Base-by-base conservation (phyloP, 495 filamentous ascomycete species). In the Bryoglossum gracile region DNA sequence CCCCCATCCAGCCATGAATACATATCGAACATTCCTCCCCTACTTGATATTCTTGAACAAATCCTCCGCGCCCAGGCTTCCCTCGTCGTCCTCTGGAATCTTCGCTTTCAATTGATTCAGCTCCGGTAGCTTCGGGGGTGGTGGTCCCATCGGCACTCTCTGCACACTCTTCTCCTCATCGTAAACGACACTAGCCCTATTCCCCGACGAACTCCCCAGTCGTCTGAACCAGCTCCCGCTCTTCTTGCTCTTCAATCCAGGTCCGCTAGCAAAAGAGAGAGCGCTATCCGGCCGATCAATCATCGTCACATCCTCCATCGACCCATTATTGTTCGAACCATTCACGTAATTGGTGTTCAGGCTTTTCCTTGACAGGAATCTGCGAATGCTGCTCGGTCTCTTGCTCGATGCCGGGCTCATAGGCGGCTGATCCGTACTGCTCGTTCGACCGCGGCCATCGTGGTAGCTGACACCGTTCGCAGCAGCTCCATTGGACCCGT, bases 111-210 rank as follows among this genome's bases (percentile, higher is more conserved):
- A 63, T 25, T 67, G 68, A 51, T 63, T 70, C 49, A 81, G 66
- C 48, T 82, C 76, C 38, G 78, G 78, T 33, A 82, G 70, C 66
- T 72, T 79, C 14, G 78, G 78, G 10, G 78, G 76, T 37, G 78
- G 78, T 10, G 73, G 68, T 34, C 68, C 68, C 42, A 43, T 43
- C 8, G 49, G 42, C 13, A 38, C 30, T 14, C 26, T 26, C 6
- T 43, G 30, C 9, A 24, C 33, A 41, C 53, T 58, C 19, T 69
- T 64, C 40, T 68, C 66, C 56, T 57, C 58, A n/a, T n/a, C n/a
- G 44, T 47, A 61, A 19, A 55, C 48, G 16, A 50, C 46, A 46
- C 43, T 55, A 25, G 57, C 50, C 34, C 58, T 40, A 25, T 51
- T 41, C 8, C 46, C 48, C 23, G 43, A 26, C 3, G 30, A 30